Percentiles rank a stretch among this genome's conserved stretches.
These are phyloP conservation scores for Verticillium isaacii DNA, from an alignment of 2,329 filamentous ascomycete genomes.

Conservation along the genomic window DNA sequence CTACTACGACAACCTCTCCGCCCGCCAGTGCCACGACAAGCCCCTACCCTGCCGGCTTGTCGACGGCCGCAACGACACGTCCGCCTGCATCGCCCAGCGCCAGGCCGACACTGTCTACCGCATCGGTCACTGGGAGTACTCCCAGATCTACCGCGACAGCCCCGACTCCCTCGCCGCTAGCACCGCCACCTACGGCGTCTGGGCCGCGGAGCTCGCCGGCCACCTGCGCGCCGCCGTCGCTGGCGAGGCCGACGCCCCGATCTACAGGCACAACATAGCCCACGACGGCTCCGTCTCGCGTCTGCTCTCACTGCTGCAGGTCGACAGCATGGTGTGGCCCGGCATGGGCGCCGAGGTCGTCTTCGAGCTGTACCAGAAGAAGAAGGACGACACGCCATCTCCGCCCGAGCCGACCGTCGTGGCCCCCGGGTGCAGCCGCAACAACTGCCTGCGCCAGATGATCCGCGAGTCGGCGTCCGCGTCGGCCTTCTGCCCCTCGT, in stretches of 20 bases:
- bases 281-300: slow-evolving; percentile 71
- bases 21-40: slow-evolving; percentile 70
- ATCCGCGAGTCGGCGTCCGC: slow-evolving; percentile 17
- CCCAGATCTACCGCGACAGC: slow-evolving; percentile 68
- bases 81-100: slow-evolving; percentile 54
- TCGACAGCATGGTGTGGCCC: slow-evolving; percentile 76
- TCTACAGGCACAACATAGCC: slow-evolving; percentile 73
- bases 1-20: slow-evolving; percentile 81
- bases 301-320: slow-evolving; percentile 64
- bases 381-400: slow-evolving; percentile 11
- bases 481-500: slow-evolving; percentile 19
- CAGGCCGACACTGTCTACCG: slow-evolving; percentile 68
- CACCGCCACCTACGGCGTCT: slow-evolving; percentile 63
- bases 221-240: slow-evolving; percentile 54
- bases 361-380: slow-evolving; percentile 63
- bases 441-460: slow-evolving; percentile 25
- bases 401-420: slow-evolving; percentile 13
- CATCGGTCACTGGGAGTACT: slow-evolving; percentile 77
- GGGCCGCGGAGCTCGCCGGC: slow-evolving; percentile 64
- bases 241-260: slow-evolving; percentile 27
- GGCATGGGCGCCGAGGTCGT: slow-evolving; percentile 78
- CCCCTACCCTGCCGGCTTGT: slow-evolving; percentile 62
- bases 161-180: slow-evolving; percentile 58
- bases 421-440: slow-evolving; percentile 17
- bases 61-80: slow-evolving; percentile 33